Evolutionary conservation across 257 asterid species (phyloP).

Genomic region (Solanum stenotomum): DNA sequence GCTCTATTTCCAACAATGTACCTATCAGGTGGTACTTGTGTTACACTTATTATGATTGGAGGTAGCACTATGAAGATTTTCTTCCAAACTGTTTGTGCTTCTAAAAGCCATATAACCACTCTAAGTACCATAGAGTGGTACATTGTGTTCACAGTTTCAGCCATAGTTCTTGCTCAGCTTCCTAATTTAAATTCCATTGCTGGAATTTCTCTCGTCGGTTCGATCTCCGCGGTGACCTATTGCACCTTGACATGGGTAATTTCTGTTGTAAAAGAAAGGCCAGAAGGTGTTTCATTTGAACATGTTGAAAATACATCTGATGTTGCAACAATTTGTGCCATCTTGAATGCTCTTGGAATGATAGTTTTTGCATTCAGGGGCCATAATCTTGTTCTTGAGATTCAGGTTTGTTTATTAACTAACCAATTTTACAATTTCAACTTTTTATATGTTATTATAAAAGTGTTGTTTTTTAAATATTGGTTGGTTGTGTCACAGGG

Average conservation of each 20-base stretch:
- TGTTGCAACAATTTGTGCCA: constrained; percentile 32
- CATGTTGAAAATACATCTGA: constrained; percentile 28
- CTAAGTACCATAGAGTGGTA: constrained; percentile 58
- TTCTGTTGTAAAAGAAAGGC: constrained; percentile 49
- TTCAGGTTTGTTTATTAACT: constrained; percentile 40
- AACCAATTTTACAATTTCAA: background rate
- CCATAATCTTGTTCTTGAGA: constrained; percentile 76
- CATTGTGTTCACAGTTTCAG: constrained; percentile 48
- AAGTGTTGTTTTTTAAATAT: background rate
- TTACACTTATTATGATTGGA: constrained; percentile 74
- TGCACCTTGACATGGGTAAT: constrained; percentile 63
- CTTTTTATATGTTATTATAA: background rate
- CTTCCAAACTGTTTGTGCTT: constrained; percentile 36
- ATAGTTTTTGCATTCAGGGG: constrained; percentile 85
- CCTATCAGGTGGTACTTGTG: constrained; percentile 90
- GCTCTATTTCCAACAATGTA: constrained; percentile 74
- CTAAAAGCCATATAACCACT: constrained; percentile 15
- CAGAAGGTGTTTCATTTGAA: constrained; percentile 33
- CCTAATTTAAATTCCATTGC: constrained; percentile 88
- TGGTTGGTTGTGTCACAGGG: constrained; percentile 38
- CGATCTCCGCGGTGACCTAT: constrained; percentile 60
- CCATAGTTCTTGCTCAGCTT: constrained; percentile 60
- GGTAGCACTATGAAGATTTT: constrained; percentile 64
- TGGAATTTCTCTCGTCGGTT: constrained; percentile 66
- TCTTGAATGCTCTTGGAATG: constrained; percentile 71